These are phyloP conservation scores for Tilletiaria anomala DNA, from an alignment of 1,284 basidiomycete species.

Conservation along the genomic window DNA sequence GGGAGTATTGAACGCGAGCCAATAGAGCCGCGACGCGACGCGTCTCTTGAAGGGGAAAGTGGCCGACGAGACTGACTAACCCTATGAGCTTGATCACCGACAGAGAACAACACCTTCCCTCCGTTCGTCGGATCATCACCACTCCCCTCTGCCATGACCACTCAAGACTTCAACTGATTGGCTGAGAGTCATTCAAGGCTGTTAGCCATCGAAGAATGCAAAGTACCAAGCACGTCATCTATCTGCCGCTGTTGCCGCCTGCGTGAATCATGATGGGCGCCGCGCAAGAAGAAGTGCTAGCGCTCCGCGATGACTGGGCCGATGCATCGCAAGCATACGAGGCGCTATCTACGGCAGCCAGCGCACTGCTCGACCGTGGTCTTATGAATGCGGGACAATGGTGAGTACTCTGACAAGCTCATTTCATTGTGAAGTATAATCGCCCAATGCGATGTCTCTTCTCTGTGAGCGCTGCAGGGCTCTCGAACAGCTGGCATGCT, in stretches of 20 bases:
- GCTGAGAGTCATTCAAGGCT: neutral
- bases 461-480: slow-evolving; percentile 7
- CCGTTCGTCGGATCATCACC: no score
- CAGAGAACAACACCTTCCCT: no score
- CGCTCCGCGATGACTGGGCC: neutral
- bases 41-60: no score
- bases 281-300: neutral
- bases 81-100: no score
- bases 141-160: no score
- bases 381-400: neutral
- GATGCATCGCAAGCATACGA: neutral
- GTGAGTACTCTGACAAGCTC: neutral
- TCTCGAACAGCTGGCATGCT: slow-evolving; percentile 21
- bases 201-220: neutral
- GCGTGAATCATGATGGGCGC: neutral
- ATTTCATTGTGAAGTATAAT: neutral
- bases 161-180: neutral
- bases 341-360: neutral
- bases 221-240: neutral
- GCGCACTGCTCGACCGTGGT: slow-evolving; percentile 1
- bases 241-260: no score
- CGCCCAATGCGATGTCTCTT: neutral
- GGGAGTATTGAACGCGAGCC: no score
- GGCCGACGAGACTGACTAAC: no score
- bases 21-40: no score